These are phyloP conservation scores for Gyromitra esculenta DNA, from an alignment of 2,329 filamentous ascomycete species.

Conservation along the genomic window DNA sequence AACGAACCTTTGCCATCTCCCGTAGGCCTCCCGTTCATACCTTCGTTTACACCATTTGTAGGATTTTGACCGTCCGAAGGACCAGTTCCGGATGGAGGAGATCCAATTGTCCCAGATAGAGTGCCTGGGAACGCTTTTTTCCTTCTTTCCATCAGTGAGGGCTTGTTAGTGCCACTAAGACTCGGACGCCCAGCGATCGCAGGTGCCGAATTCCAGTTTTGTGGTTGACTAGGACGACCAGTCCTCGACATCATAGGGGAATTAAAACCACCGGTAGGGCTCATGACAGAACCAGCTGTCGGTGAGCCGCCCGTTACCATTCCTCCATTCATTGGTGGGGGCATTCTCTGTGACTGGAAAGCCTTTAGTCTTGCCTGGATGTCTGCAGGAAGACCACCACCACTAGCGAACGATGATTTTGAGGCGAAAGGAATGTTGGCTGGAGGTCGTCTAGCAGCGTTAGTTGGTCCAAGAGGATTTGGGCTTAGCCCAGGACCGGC, in stretches of 20 bases:
- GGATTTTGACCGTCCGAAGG: slow-evolving; percentile 42
- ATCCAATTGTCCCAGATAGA: slow-evolving; percentile 43
- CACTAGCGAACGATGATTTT: slow-evolving; percentile 55
- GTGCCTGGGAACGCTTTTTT: slow-evolving; percentile 61
- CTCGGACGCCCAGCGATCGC: slow-evolving; percentile 60
- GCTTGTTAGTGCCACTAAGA: slow-evolving; percentile 56
- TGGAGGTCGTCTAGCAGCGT: slow-evolving; percentile 68
- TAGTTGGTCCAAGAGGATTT: slow-evolving; percentile 52
- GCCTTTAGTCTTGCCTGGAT: slow-evolving; percentile 76
- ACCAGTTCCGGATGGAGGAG: slow-evolving; percentile 46
- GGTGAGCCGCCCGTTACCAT: slow-evolving; percentile 51
- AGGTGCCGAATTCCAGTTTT: slow-evolving; percentile 64
- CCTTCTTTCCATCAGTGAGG: slow-evolving; percentile 61
- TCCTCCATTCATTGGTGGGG: slow-evolving; percentile 58
- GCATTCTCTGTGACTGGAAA: slow-evolving; percentile 68
- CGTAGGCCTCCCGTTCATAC: slow-evolving; percentile 51
- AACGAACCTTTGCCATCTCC: slow-evolving; percentile 61
- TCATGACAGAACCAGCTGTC: slow-evolving; percentile 62
- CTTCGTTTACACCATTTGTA: slow-evolving; percentile 53
- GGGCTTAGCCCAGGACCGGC: slow-evolving; percentile 24
- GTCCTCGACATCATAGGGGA: slow-evolving; percentile 61
- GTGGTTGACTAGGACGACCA: slow-evolving; percentile 53
- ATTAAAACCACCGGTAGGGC: slow-evolving; percentile 61
- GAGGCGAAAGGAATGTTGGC: slow-evolving; percentile 62
- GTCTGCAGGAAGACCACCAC: slow-evolving; percentile 69